A percentile compares a stretch with the other conserved stretches of the same genome.
phyloP scores from a whole-genome alignment of 176 grass and related monocot species.

The Triticum timopheevii region DNA sequence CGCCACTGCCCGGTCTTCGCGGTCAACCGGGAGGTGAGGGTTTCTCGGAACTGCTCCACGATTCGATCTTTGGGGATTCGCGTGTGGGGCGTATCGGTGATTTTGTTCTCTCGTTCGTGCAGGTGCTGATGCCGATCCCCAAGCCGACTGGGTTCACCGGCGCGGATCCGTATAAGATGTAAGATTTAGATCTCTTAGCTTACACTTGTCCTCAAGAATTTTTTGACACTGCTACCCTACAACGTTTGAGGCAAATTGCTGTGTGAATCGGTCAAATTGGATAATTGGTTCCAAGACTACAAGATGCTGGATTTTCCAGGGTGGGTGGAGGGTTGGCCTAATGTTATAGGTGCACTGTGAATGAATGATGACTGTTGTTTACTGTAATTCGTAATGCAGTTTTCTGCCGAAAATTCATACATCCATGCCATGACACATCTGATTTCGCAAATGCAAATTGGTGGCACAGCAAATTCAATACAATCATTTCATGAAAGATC shows the following conservation, averaged over 20 bases:
- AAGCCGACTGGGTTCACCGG: slow-evolving; percentile 88
- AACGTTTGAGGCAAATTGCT: neutral
- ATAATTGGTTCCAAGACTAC: neutral
- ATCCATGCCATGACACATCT: neutral
- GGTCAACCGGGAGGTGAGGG: slow-evolving; percentile 82
- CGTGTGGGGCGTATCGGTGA: neutral
- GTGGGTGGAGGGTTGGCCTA: neutral
- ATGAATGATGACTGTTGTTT: neutral
- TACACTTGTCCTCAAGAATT: neutral
- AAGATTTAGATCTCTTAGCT: neutral
- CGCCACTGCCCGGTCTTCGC: slow-evolving; percentile 86
- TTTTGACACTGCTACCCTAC: neutral
- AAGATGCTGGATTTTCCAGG: neutral
- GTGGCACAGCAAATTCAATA: neutral
- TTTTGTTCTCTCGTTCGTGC: slow-evolving; percentile 32
- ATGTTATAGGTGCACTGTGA: neutral
- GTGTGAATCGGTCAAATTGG: neutral
- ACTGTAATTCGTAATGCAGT: neutral
- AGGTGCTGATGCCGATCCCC: slow-evolving; percentile 92
- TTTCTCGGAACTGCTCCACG: slow-evolving; percentile 1
- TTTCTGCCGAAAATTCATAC: neutral
- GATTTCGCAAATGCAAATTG: slow-evolving; percentile 1
- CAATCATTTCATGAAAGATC: neutral
- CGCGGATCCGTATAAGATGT: slow-evolving; percentile 96
- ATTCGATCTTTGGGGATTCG: neutral